These are phyloP conservation scores for Stagonosporopsis cucurbitacearum DNA, from an alignment of 2,329 filamentous ascomycete species.

Conservation along the genomic window DNA sequence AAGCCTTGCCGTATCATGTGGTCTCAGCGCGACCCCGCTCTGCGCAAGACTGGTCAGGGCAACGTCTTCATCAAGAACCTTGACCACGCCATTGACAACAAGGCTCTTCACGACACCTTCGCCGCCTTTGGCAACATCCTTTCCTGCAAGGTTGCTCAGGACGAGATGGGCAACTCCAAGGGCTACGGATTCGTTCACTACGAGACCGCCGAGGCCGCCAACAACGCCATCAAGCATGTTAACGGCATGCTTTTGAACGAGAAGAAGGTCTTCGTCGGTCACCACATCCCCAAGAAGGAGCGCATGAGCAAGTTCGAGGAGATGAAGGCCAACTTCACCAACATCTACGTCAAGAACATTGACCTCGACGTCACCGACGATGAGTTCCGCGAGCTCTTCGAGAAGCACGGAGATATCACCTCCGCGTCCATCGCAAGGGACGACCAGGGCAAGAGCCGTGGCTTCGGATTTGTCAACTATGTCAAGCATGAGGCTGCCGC, in stretches of 20 bases:
- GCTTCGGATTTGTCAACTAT: conserved; percentile 97
- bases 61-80: conserved; percentile 99
- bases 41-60: conserved; percentile 98
- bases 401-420: conserved; percentile 91
- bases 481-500: conserved; percentile 86
- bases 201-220: conserved; percentile 97
- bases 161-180: conserved; percentile 96
- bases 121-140: conserved; percentile 98
- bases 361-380: conserved; percentile 84
- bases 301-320: conserved; percentile 99
- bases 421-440: conserved; percentile 94
- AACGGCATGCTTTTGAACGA: conserved; percentile 99
- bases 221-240: conserved; percentile 98
- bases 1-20: conserved; percentile 99
- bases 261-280: conserved; percentile 99
- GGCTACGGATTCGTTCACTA: conserved; percentile 99
- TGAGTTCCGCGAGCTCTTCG: conserved; percentile 91
- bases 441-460: conserved; percentile 87
- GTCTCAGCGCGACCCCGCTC: conserved; percentile 98
- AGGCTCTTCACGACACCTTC: conserved; percentile 99
- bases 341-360: conserved; percentile 99
- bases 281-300: conserved; percentile 99
- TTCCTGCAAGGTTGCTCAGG: conserved; percentile 98
- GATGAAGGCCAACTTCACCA: conserved; percentile 99
- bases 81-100: conserved; percentile 98